phyloP scores from a whole-genome alignment of 148 eudicot species.

The Arbutus unedo region DNA sequence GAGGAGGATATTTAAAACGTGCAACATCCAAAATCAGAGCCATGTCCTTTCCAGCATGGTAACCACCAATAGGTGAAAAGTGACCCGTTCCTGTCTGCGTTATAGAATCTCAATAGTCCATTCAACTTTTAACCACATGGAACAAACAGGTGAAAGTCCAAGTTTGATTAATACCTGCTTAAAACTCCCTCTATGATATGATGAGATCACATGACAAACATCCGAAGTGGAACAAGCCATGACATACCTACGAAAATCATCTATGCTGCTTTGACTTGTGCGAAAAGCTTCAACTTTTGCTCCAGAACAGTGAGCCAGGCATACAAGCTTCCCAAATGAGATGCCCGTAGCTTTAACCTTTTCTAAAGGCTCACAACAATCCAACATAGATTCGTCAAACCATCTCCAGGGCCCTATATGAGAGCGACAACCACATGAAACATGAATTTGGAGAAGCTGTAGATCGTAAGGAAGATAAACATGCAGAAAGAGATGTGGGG shows the following conservation, averaged over 20 bases:
- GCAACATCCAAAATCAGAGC: conserved; percentile 87
- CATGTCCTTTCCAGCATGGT: conserved; percentile 80
- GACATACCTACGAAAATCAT: conserved; percentile 67
- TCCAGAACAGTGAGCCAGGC: conserved; percentile 87
- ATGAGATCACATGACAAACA: conserved; percentile 69
- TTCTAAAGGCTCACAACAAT: conserved; percentile 91
- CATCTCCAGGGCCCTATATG: conserved; percentile 92
- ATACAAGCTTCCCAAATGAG: conserved; percentile 76
- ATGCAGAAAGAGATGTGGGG: background rate
- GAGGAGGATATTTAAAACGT: conserved; percentile 94
- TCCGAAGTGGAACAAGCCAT: conserved; percentile 62
- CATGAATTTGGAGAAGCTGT: background rate
- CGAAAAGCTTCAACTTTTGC: conserved; percentile 76
- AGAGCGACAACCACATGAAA: conserved; percentile 7
- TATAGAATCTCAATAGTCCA: conserved; percentile 5
- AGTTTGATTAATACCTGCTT: conserved; percentile 54
- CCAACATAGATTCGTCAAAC: conserved; percentile 95
- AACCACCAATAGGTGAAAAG: conserved; percentile 94
- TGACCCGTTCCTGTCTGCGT: conserved; percentile 84
- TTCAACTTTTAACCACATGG: background rate
- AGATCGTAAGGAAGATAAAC: background rate
- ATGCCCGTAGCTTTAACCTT: conserved; percentile 78
- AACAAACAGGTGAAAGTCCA: background rate
- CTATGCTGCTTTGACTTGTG: conserved; percentile 57
- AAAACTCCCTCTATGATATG: conserved; percentile 69